phyloP scores from a whole-genome alignment of 2,329 filamentous ascomycete genomes.

The Phoma sp. region DNA sequence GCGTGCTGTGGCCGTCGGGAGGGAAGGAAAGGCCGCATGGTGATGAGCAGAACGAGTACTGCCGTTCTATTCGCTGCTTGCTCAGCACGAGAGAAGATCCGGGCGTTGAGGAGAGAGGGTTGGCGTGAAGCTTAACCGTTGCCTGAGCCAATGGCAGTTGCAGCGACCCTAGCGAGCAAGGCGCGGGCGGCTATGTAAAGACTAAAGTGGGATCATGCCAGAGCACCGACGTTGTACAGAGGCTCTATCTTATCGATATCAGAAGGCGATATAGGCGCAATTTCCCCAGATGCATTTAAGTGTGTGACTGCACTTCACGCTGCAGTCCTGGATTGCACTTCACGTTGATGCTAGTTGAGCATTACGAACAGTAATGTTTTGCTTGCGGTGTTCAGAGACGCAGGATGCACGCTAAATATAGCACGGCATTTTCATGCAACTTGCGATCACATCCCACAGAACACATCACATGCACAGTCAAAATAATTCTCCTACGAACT shows the following conservation, averaged over 20 bases:
- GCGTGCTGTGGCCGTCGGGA: constrained; percentile 15
- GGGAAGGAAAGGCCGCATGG: constrained; percentile 21
- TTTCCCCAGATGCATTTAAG: not conserved
- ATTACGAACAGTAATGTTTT: not conserved
- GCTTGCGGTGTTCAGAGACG: not conserved
- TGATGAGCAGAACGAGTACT: constrained; percentile 15
- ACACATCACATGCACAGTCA: constrained; percentile 15
- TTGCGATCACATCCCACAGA: constrained; percentile 11
- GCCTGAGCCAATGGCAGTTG: constrained; percentile 26
- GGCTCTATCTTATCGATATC: constrained; percentile 13
- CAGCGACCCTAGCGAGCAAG: constrained; percentile 1
- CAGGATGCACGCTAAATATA: constrained; percentile 15
- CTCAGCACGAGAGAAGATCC: constrained; percentile 24
- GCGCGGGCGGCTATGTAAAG: constrained; percentile 18
- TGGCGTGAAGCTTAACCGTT: constrained; percentile 27
- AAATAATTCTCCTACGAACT: constrained; percentile 11
- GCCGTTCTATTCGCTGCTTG: constrained; percentile 25
- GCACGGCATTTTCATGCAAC: constrained; percentile 14
- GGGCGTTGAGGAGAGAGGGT: constrained; percentile 22
- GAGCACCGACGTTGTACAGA: constrained; percentile 3
- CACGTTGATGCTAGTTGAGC: not conserved
- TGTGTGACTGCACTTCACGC: not conserved
- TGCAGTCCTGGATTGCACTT: not conserved
- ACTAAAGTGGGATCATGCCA: constrained; percentile 13
- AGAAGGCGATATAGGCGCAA: not conserved